phyloP scores from a whole-genome alignment of 108 stramenopile species.

The Poteriospumella lacustris region DNA sequence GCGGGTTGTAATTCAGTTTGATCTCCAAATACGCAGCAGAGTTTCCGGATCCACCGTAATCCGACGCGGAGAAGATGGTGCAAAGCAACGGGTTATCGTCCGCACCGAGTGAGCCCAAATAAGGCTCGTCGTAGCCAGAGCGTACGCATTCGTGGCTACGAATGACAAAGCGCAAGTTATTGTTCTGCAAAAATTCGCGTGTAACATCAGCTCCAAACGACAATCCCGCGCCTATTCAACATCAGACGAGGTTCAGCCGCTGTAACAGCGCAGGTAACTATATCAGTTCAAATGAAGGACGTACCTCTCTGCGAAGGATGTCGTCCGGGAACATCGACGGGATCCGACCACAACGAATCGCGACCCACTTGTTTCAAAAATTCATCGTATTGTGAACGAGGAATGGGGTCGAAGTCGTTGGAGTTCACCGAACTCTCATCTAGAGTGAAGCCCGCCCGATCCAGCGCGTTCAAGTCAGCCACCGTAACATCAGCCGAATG shows the following conservation, averaged over 20 bases:
- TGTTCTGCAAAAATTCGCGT: slow-evolving; percentile 51
- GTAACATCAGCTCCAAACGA: slow-evolving; percentile 59
- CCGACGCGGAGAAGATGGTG: slow-evolving; percentile 60
- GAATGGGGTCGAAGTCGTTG: neutral
- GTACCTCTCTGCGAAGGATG: neutral
- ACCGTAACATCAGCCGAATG: slow-evolving; percentile 40
- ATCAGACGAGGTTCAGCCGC: neutral
- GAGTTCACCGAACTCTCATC: neutral
- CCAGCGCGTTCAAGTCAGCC: slow-evolving; percentile 35
- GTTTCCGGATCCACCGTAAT: slow-evolving; percentile 52
- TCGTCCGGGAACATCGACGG: neutral
- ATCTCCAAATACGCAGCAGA: slow-evolving; percentile 10
- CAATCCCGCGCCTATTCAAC: slow-evolving; percentile 60
- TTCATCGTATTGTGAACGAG: neutral
- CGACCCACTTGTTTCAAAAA: slow-evolving; percentile 12
- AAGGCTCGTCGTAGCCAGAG: slow-evolving; percentile 52
- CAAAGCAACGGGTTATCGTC: slow-evolving; percentile 31
- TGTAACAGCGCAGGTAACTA: too few species aligned
- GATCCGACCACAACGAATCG: slow-evolving; percentile 28
- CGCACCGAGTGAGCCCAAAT: slow-evolving; percentile 34
- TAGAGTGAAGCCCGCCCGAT: neutral
- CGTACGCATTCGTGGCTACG: slow-evolving; percentile 62
- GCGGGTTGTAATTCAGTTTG: too few species aligned
- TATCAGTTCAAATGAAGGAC: too few species aligned
- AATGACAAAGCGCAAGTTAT: slow-evolving; percentile 52